A percentile compares a stretch with the other conserved stretches of the same genome.
phyloP scores from a whole-genome alignment of 2,329 filamentous ascomycete genomes.

The Rhinocladiella mackenziei region DNA sequence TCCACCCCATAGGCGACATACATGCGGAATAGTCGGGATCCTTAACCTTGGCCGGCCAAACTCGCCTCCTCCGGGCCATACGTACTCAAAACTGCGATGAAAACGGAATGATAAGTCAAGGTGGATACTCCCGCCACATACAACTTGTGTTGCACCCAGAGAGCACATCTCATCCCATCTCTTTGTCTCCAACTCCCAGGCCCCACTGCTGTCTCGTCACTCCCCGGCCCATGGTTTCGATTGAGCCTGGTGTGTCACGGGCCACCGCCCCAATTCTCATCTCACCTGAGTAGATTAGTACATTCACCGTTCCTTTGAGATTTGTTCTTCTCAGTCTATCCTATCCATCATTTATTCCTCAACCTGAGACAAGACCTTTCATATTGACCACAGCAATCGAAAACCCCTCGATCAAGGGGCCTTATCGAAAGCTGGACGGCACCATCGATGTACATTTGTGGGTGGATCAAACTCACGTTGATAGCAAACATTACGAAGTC shows the following conservation, averaged over 20 bases:
- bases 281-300: constrained; percentile 3
- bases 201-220: constrained; percentile 13
- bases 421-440: too few relatives aligned
- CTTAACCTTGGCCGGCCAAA: constrained; percentile 3
- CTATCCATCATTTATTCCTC: too few relatives aligned
- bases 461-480: too few relatives aligned
- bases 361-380: too few relatives aligned
- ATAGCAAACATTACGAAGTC: too few relatives aligned
- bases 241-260: constrained; percentile 8
- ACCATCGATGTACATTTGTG: too few relatives aligned
- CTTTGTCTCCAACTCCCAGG: too few relatives aligned
- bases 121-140: constrained; percentile 7
- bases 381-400: too few relatives aligned
- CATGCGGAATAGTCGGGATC: constrained; percentile 17
- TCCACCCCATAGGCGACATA: not conserved
- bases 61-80: constrained; percentile 12
- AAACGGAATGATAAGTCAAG: constrained; percentile 2
- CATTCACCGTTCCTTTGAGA: not conserved
- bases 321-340: constrained; percentile 1
- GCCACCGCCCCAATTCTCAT: constrained; percentile 4
- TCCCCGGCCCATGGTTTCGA: constrained; percentile 4
- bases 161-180: constrained; percentile 12
- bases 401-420: too few relatives aligned
- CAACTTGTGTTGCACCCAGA: constrained; percentile 3
- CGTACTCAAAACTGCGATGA: constrained; percentile 8